Evolutionary conservation across 2,329 filamentous ascomycete genomes (phyloP).

Genomic region (Verticillium klebahnii): DNA sequence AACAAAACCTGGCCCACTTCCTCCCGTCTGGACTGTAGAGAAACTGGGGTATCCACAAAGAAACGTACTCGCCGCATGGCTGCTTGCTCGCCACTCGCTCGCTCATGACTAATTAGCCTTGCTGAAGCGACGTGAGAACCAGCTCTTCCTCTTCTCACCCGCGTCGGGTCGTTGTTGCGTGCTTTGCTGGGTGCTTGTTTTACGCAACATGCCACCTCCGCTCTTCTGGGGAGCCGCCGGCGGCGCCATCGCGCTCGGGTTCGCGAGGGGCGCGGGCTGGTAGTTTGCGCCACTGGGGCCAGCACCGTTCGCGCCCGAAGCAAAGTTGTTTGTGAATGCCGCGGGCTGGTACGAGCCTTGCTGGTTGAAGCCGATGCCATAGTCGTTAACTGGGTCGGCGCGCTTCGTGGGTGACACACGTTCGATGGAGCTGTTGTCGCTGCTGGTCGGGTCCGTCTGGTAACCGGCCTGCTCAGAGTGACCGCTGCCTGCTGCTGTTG

Average conservation of each 20-base stretch:
- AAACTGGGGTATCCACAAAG: slow-evolving; percentile 15
- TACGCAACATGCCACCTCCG: slow-evolving; percentile 13
- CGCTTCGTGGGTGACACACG: slow-evolving; percentile 53
- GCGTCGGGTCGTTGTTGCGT: slow-evolving; percentile 23
- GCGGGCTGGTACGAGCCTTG: slow-evolving; percentile 36
- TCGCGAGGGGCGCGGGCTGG: neutral
- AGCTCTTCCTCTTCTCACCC: slow-evolving; percentile 79
- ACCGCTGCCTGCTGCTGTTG: slow-evolving; percentile 69
- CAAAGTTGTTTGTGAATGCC: slow-evolving; percentile 21
- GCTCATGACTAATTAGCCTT: slow-evolving; percentile 33
- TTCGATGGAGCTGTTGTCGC: slow-evolving; percentile 88
- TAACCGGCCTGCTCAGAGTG: slow-evolving; percentile 74
- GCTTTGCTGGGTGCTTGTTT: slow-evolving; percentile 6
- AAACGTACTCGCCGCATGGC: slow-evolving; percentile 1
- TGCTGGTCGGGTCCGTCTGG: slow-evolving; percentile 79
- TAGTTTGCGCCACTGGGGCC: slow-evolving; percentile 2
- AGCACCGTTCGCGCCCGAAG: slow-evolving; percentile 1
- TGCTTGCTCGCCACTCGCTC: neutral
- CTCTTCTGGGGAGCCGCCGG: slow-evolving; percentile 16
- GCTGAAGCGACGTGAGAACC: slow-evolving; percentile 81
- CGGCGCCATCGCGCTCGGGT: neutral
- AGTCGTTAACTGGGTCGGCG: slow-evolving; percentile 53
- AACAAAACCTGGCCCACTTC: neutral
- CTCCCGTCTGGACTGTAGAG: slow-evolving; percentile 2
- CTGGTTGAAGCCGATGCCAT: slow-evolving; percentile 56